A percentile compares a stretch with the other conserved stretches of the same genome.
phyloP scores from a whole-genome alignment of 371 early-diverging fungal species.

The Mucor circinelloides region DNA sequence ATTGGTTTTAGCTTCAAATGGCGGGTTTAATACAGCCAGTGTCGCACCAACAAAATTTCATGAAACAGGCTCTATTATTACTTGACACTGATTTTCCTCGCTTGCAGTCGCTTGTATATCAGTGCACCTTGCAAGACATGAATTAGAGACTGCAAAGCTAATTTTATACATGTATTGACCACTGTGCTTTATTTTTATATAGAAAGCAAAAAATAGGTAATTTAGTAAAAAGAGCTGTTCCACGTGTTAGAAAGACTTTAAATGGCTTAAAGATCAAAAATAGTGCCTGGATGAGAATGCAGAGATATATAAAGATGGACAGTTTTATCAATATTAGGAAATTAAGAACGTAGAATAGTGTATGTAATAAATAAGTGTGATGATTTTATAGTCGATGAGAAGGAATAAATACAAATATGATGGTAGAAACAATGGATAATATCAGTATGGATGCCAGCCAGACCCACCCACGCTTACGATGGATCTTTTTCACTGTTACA shows the following conservation, averaged over 20 bases:
- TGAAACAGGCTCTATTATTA: neutral
- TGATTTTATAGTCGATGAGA: conserved; percentile 31
- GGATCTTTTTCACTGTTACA: conserved; percentile 39
- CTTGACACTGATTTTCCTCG: too few species aligned
- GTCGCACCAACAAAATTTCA: neutral
- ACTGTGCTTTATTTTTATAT: neutral
- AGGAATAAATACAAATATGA: conserved; percentile 49
- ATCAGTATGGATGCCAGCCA: conserved; percentile 27
- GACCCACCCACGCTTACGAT: conserved; percentile 42
- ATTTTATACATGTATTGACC: neutral
- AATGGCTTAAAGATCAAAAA: neutral
- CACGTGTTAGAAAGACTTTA: neutral
- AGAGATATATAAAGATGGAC: neutral
- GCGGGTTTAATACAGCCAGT: neutral
- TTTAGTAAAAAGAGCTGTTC: neutral
- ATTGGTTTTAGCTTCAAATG: neutral
- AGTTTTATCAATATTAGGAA: conserved; percentile 4
- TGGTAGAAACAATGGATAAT: conserved; percentile 37
- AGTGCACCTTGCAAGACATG: neutral
- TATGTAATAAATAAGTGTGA: neutral
- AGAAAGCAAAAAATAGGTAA: neutral
- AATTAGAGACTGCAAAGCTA: neutral
- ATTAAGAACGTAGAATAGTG: neutral
- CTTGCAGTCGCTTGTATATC: too few species aligned
- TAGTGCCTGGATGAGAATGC: neutral